Base-by-base conservation (phyloP, 2,329 filamentous ascomycete species). In the Arthroderma sp. region DNA sequence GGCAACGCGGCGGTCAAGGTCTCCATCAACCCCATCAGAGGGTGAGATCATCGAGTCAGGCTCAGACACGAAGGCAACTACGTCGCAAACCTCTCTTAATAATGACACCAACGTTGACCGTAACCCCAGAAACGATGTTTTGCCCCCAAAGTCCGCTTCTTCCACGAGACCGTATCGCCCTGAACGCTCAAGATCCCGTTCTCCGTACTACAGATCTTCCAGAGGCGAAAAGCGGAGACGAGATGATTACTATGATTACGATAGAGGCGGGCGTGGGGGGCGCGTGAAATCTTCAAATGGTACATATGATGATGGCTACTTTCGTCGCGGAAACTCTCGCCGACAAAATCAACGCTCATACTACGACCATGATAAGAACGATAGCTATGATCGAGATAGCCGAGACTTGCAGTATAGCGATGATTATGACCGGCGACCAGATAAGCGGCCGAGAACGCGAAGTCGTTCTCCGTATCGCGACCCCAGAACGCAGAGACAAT, bases 21-120 rank as follows among this genome's bases (percentile, higher is more conserved):
- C 77, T 64, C 71, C 70, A 62, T 77, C 79, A 66, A 88, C 85
- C 75, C 88, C 87, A 68, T 88, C 88, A 74, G 88, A 94, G 75
- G 88, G 89, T 76, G 89, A 94, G 78, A 89, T 91, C 73, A 76
- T 86, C 72, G 87, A 91, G 75, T 81, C 81, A 75, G 79, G 80
- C 74, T 80, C 78, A 79, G 80, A 82, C 76, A 73, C 68, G 73
- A 93, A 93, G 88, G 88, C 88, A 93, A 87, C 86, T 88, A 85
- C 74, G 74, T 78, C 86, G 84, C 82, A 84, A 80, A 78, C 80
- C 79, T 80, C 80, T 74, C 76, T 81, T 80, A 82, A 84, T 81
- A 82, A 84, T 81, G 81, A 83, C 85, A 84, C 77, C 82, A 84
- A 81, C 82, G 85, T 95, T 95, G 87, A 95, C 88, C 87, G 86